A percentile compares a stretch with the other conserved stretches of the same genome.
Evolutionary conservation across 2,329 filamentous ascomycete species (phyloP).

Genomic region (Alternaria triticimaculans): DNA sequence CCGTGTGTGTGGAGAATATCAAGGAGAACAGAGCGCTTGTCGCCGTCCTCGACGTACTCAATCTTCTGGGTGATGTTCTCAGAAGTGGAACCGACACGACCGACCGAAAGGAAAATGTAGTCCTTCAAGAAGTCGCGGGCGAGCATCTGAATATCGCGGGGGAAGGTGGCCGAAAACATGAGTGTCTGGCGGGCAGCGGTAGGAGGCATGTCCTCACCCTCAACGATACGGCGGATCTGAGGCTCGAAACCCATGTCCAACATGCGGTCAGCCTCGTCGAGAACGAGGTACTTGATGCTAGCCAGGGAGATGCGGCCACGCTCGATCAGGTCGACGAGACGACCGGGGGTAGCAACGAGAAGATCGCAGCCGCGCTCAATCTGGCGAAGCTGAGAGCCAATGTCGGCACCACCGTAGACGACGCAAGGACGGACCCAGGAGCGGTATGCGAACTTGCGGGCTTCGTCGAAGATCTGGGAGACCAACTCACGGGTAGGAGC

Average conservation of each 20-base stretch:
- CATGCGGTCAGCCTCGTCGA: slow-evolving; percentile 99
- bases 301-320: slow-evolving; percentile 95
- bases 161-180: slow-evolving; percentile 99
- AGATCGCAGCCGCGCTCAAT: slow-evolving; percentile 98
- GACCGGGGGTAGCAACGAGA: slow-evolving; percentile 93
- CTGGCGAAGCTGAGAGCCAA: slow-evolving; percentile 95
- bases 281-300: slow-evolving; percentile 99
- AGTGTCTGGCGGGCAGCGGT: slow-evolving; percentile 90
- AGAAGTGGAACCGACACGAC: slow-evolving; percentile 98
- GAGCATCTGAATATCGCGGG: slow-evolving; percentile 98
- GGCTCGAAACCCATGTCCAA: slow-evolving; percentile 99
- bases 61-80: slow-evolving; percentile 99
- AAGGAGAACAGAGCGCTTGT: slow-evolving; percentile 97
- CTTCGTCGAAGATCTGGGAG: slow-evolving; percentile 97
- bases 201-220: slow-evolving; percentile 95
- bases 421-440: slow-evolving; percentile 99
- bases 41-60: slow-evolving; percentile 93
- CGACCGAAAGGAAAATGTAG: slow-evolving; percentile 98
- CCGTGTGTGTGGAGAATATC: slow-evolving; percentile 97
- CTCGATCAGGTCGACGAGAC: slow-evolving; percentile 97
- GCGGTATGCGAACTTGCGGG: slow-evolving; percentile 97
- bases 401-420: slow-evolving; percentile 98
- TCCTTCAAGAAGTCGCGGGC: slow-evolving; percentile 98
- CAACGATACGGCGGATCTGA: slow-evolving; percentile 97
- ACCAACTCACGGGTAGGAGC: slow-evolving; percentile 98